Evolutionary conservation across 2,329 filamentous ascomycete species (phyloP), one percentile per base, ranked within the genome.

Genomic region (Monosporascus cannonballus): DNA sequence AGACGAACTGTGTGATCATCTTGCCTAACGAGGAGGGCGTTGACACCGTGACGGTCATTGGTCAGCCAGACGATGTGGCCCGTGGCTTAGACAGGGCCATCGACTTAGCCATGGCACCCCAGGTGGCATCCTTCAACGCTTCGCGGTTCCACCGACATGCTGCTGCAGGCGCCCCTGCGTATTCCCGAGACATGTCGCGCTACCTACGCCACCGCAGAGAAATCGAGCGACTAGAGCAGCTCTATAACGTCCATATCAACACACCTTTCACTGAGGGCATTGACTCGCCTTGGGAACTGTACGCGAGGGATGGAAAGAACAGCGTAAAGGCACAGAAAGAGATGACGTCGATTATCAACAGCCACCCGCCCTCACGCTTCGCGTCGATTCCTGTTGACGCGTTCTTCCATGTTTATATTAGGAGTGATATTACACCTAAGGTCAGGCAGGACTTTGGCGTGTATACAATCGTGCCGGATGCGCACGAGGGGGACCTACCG

Each of bases 1-100:
- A 96, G 64, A 97, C 94, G 53, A 93, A 93, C 57, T 99, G 94
- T 71, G 83, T 88, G 44, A 86, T 97, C 54, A 81, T 97, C 53
- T 73, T 97, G 46, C 93, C 90, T 7, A 78, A 78, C 25, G 83
- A 86, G 24, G 84, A 89, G 50, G 89, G 94, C 53, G 89, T 90
- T 47, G 90, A 96, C 63, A 84, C 84, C 42, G 81, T 97, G 47
- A 93, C 90, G 30, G 83, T 99, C 57, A 84, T 96, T 58, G 94
- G 94, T 3, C 90, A 87, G 18, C 73, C 84, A 7, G 82, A 88
- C 57, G 83, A 83, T 62, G 83, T 97, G 52, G 79, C 88, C 56
- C 77, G 77, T 58, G 94, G 88, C 64, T 76, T 91, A 47, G 87
- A 96, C 66, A 88, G 85, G 69, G 89, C 92, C 47, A 90, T 95